Evolutionary conservation across 352 stramenopile genomes (phyloP), one percentile per base, ranked within the genome.

Genomic region (Globisporangium alternatum): DNA sequence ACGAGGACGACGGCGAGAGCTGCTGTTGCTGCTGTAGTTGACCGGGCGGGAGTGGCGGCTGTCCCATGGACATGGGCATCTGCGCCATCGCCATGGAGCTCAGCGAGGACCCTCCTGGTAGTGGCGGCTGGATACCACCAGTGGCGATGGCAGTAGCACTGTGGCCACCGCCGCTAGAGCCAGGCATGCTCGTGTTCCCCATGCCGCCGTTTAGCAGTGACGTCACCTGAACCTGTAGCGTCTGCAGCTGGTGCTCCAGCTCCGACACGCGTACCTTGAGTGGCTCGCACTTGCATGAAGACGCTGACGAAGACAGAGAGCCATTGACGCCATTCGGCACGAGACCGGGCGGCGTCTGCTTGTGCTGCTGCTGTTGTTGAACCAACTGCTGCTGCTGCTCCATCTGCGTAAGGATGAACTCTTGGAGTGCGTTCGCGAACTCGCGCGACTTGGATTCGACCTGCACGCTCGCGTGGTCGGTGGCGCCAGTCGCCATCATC

Each of bases 381-480:
- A 39, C n/a, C n/a, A 31, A 2, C 28, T 41, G 56, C 25, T 68
- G 22, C 60, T 74, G 72, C 33, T 64, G 63, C 21, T 76, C 77
- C 15, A 89, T 39, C 2, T 81, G 72, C 30, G 71, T 64, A 10
- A 75, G 56, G 0, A 91, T 71, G 15, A 91, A 73, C 13, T 81
- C 70, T 51, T 89, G 80, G 19, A 91, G 64, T 25, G 82, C 82
- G n/a, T 75, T 52, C 30, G 82, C 81, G 13, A 91, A 75, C 67
- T 91, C 81, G 7, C 68, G 66, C 31, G 76, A 78, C 65, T 90
- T 90, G 44, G 65, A 69, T 22, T 81, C 69, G 19, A 90, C 75
- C 39, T 77, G 65, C 0, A 58, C 43, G 19, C 60, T 59, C 48
- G 54, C 62, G 35, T 25, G 17, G 21, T 58, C 19, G 6, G 53